Conservation (phyloP, 257 asterid genomes). For the Handroanthus guayacan region DNA sequence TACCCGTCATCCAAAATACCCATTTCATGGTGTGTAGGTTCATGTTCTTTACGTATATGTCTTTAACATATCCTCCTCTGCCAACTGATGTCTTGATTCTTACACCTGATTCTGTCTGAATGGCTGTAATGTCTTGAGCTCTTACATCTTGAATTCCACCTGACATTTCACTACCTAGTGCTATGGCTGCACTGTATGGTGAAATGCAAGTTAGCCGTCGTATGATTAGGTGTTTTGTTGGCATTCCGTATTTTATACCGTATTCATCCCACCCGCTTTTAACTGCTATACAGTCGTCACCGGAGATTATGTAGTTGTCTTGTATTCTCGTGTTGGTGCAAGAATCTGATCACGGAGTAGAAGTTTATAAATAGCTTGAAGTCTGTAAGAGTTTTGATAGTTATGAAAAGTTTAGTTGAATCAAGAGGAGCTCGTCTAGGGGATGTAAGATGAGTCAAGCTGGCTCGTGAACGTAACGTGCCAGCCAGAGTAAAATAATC, state of each 20-base stretch:
- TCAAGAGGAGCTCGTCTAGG: no score
- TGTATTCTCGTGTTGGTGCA: constrained; percentile 83
- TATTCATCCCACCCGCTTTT: constrained; percentile 96
- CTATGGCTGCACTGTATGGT: constrained; percentile 89
- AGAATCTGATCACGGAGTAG: constrained; percentile 62
- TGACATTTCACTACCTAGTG: constrained; percentile 92
- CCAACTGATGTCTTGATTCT: constrained; percentile 82
- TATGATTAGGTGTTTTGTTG: constrained; percentile 71
- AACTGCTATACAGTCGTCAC: constrained; percentile 86
- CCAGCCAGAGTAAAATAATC: no score
- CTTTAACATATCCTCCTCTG: constrained; percentile 77
- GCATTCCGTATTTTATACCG: constrained; percentile 82
- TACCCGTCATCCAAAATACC: constrained; percentile 95
- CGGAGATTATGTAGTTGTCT: constrained; percentile 79
- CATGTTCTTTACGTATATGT: constrained; percentile 78
- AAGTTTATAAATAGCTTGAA: no score
- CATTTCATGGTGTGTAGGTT: constrained; percentile 80
- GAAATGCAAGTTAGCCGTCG: constrained; percentile 84
- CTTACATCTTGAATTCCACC: constrained; percentile 88
- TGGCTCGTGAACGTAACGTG: no score
- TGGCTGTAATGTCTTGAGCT: constrained; percentile 73
- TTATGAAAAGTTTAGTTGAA: no score
- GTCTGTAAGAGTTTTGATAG: no score
- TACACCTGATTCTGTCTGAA: constrained; percentile 78
- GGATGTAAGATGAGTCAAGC: no score